phyloP scores from a whole-genome alignment of 1,139 yeast genomes.

The Blastobotrys aristatus region DNA sequence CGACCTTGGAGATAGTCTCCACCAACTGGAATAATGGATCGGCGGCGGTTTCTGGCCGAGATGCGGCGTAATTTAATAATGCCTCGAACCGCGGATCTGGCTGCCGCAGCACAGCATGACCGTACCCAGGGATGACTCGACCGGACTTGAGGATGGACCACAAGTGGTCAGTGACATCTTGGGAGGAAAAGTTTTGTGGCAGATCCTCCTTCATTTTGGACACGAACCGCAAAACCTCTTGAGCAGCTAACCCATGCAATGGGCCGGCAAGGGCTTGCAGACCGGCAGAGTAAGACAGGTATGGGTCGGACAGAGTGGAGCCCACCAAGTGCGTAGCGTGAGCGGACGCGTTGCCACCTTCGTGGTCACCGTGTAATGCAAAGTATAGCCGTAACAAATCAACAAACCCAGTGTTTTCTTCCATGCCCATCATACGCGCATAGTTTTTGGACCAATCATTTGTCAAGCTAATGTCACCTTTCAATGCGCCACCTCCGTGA shows the following conservation, averaged over 20 bases:
- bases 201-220: constrained; percentile 73
- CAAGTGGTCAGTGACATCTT: constrained; percentile 81
- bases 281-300: constrained; percentile 91
- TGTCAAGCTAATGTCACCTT: constrained; percentile 60
- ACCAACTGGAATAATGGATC: constrained; percentile 68
- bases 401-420: constrained; percentile 71
- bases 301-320: constrained; percentile 92
- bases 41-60: constrained; percentile 35
- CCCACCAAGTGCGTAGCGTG: constrained; percentile 98
- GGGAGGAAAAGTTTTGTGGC: constrained; percentile 65
- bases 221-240: constrained; percentile 94
- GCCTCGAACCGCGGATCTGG: constrained; percentile 98
- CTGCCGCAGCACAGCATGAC: constrained; percentile 95
- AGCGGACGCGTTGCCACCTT: constrained; percentile 98
- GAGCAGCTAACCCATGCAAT: constrained; percentile 97
- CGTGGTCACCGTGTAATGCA: constrained; percentile 96
- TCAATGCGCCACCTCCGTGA: constrained; percentile 71
- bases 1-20: constrained; percentile 50
- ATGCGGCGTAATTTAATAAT: constrained; percentile 83
- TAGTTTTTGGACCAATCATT: constrained; percentile 92
- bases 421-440: constrained; percentile 78
- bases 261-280: constrained; percentile 98
- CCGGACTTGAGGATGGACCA: constrained; percentile 93
- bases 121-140: constrained; percentile 97
- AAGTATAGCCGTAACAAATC: constrained; percentile 90